Conservation (phyloP, 352 stramenopile genomes). For the Phytophthora pini region DNA sequence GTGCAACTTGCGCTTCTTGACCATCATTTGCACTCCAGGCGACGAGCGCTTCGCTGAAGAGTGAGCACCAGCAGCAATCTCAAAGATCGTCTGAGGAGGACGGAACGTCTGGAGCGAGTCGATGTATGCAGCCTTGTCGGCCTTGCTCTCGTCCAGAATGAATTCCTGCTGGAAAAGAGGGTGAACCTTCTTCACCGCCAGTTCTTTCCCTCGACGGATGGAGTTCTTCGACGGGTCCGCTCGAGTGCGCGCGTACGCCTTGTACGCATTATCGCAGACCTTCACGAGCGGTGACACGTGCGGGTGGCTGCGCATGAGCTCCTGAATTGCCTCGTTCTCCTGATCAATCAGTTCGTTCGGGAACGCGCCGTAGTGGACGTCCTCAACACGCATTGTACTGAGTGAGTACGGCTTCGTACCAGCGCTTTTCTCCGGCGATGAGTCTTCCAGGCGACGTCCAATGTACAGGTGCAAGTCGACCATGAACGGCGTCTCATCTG, state of each 20-base stretch:
- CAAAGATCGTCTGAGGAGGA: slow-evolving; percentile 96
- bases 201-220: slow-evolving; percentile 94
- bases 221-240: slow-evolving; percentile 95
- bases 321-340: slow-evolving; percentile 95
- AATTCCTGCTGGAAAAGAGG: slow-evolving; percentile 92
- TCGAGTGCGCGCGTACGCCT: slow-evolving; percentile 97
- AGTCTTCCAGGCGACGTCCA: slow-evolving; percentile 84
- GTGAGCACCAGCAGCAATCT: slow-evolving; percentile 90
- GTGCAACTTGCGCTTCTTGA: slow-evolving; percentile 86
- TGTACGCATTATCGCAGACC: slow-evolving; percentile 97
- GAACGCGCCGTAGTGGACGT: slow-evolving; percentile 98
- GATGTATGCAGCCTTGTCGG: slow-evolving; percentile 92
- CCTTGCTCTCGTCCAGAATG: slow-evolving; percentile 80
- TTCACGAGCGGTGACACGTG: slow-evolving; percentile 83
- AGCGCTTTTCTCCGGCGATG: slow-evolving; percentile 48
- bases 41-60: slow-evolving; percentile 82
- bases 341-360: slow-evolving; percentile 96
- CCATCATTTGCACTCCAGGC: slow-evolving; percentile 85
- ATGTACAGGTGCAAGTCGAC: slow-evolving; percentile 98
- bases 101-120: slow-evolving; percentile 93
- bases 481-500: slow-evolving; percentile 99
- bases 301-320: slow-evolving; percentile 86
- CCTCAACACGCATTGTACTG: slow-evolving; percentile 93
- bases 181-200: slow-evolving; percentile 92
- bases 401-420: slow-evolving; percentile 88